These are phyloP conservation scores for Balansia obtecta DNA, from an alignment of 2,329 filamentous ascomycete genomes.

Conservation along the genomic window DNA sequence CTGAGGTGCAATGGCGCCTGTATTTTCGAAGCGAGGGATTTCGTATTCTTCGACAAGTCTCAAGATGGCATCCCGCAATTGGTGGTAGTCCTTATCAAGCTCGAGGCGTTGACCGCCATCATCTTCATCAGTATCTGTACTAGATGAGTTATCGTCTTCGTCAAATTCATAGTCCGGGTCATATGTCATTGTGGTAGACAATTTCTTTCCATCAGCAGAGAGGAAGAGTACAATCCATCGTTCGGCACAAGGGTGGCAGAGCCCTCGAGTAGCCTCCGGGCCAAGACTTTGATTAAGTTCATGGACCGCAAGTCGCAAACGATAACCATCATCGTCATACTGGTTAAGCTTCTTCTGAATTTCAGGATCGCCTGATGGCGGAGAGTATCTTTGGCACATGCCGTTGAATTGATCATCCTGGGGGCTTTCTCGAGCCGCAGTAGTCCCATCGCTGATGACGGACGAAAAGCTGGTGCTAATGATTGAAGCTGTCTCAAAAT, in stretches of 20 bases:
- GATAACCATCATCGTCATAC: slow-evolving; percentile 53
- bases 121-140: slow-evolving; percentile 47
- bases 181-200: slow-evolving; percentile 62
- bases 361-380: slow-evolving; percentile 33
- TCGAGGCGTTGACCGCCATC: slow-evolving; percentile 49
- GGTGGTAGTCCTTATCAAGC: slow-evolving; percentile 68
- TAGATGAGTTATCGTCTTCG: slow-evolving; percentile 51
- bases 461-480: slow-evolving; percentile 63
- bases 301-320: slow-evolving; percentile 53
- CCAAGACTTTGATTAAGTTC: slow-evolving; percentile 59
- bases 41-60: slow-evolving; percentile 76
- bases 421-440: slow-evolving; percentile 51
- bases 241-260: slow-evolving; percentile 69
- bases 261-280: slow-evolving; percentile 49
- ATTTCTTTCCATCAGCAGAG: slow-evolving; percentile 54
- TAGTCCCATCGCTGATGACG: slow-evolving; percentile 51
- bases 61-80: slow-evolving; percentile 66
- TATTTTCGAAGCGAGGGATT: slow-evolving; percentile 54
- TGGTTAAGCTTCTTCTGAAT: slow-evolving; percentile 32
- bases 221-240: slow-evolving; percentile 75
- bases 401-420: slow-evolving; percentile 41
- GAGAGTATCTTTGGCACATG: slow-evolving; percentile 42
- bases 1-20: slow-evolving; percentile 41
- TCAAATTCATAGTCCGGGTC: slow-evolving; percentile 54
- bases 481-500: slow-evolving; percentile 55